Evolutionary conservation across 208 protist genomes (phyloP).

Genomic region (Naegleria gruberi): DNA sequence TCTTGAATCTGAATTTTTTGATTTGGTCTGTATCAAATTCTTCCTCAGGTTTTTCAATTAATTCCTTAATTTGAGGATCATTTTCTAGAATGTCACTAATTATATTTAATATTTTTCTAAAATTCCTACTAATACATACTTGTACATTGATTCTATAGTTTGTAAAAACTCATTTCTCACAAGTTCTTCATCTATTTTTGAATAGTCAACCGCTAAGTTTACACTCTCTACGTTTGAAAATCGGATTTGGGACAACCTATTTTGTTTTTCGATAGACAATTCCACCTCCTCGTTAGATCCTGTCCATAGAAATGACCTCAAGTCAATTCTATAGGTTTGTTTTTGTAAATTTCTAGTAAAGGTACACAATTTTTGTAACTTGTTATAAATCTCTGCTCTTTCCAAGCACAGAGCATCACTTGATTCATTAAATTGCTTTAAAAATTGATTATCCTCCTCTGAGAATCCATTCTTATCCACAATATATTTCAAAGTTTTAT

Average conservation of each 20-base stretch:
- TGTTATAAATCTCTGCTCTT: neutral
- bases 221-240: neutral
- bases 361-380: neutral
- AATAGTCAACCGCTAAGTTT: neutral
- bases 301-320: neutral
- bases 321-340: neutral
- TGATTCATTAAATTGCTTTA: neutral
- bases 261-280: neutral
- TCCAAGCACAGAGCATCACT: no score
- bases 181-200: neutral
- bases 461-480: neutral
- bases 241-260: neutral
- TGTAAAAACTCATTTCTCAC: neutral
- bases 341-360: neutral
- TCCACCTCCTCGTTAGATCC: neutral
- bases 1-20: neutral
- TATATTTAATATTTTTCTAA: neutral
- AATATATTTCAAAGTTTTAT: neutral
- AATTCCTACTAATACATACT: neutral
- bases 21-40: neutral
- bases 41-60: neutral
- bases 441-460: neutral
- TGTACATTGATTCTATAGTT: neutral
- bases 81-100: neutral
- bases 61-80: neutral